Evolutionary conservation across 2,329 filamentous ascomycete species (phyloP).

Genomic region (Chaetomium globosum): DNA sequence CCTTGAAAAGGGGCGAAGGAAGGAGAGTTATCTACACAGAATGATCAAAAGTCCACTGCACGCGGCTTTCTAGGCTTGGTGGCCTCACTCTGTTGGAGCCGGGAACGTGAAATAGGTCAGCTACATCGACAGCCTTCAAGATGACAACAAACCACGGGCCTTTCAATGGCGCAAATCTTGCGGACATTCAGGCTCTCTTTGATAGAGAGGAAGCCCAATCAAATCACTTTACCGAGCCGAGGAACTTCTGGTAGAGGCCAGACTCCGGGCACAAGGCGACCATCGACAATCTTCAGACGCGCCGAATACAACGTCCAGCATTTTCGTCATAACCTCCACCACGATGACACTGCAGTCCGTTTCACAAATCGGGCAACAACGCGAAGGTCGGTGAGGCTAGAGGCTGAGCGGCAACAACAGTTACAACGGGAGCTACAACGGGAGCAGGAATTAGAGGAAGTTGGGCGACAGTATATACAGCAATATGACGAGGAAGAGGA

Average conservation of each 20-base stretch:
- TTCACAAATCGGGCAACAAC: slow-evolving; percentile 17
- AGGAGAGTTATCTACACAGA: neutral
- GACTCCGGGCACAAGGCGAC: slow-evolving; percentile 9
- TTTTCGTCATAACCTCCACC: slow-evolving; percentile 22
- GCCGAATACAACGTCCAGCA: slow-evolving; percentile 21
- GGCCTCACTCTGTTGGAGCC: neutral
- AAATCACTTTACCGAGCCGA: neutral
- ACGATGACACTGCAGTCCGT: neutral
- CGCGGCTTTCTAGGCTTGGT: neutral
- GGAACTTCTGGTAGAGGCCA: neutral
- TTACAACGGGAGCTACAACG: neutral
- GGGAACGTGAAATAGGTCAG: neutral
- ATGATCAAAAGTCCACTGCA: neutral
- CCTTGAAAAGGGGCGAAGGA: neutral
- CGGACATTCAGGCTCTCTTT: neutral
- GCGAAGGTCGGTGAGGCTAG: slow-evolving; percentile 17
- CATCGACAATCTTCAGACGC: slow-evolving; percentile 9
- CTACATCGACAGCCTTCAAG: neutral
- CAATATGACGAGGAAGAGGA: no score
- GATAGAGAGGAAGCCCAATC: neutral
- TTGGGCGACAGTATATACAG: no score
- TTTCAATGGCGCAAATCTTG: neutral
- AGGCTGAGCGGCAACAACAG: slow-evolving; percentile 2
- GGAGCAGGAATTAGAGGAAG: no score
- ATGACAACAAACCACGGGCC: slow-evolving; percentile 1